Percentiles rank a stretch among this genome's conserved stretches.
Evolutionary conservation across 139 green algal genomes (phyloP).

Genomic region (Coccomyxa sp.): DNA sequence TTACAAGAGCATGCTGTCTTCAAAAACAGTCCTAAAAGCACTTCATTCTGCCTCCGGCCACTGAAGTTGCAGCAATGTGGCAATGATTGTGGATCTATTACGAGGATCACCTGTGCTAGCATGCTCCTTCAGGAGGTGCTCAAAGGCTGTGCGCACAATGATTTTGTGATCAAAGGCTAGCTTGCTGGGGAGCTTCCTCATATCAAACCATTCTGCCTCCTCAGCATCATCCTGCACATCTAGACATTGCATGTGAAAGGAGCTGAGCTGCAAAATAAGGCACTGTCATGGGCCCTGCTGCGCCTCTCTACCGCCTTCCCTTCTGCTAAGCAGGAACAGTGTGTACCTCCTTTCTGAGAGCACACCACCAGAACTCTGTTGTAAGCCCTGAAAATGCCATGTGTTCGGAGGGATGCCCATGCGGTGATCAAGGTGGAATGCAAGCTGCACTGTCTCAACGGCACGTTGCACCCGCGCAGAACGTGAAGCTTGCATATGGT

Average conservation of each 20-base stretch:
- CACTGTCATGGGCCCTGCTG: not conserved
- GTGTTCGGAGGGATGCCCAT: not conserved
- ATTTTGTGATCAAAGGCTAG: conserved; percentile 55
- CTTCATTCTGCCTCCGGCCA: not conserved
- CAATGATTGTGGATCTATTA: not conserved
- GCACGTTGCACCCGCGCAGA: too few species aligned
- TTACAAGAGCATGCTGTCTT: not conserved
- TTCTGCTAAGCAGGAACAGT: not conserved
- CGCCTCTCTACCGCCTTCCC: too few species aligned
- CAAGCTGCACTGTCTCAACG: not conserved
- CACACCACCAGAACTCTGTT: not conserved
- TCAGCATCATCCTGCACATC: conserved; percentile 33
- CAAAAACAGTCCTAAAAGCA: not conserved
- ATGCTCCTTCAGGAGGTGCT: conserved; percentile 19
- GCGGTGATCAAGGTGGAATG: too few species aligned
- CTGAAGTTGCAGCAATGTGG: not conserved
- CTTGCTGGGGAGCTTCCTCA: conserved; percentile 13
- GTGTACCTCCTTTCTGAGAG: not conserved
- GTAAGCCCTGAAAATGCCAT: not conserved
- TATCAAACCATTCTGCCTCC: conserved; percentile 26
- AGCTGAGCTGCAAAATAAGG: not conserved
- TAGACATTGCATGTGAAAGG: not conserved
- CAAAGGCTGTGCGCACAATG: conserved; percentile 32
- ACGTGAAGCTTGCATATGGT: not conserved
- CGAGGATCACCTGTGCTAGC: not conserved